These are phyloP conservation scores for Scheffersomyces insectosa DNA, from an alignment of 1,139 yeast species.

Conservation along the genomic window DNA sequence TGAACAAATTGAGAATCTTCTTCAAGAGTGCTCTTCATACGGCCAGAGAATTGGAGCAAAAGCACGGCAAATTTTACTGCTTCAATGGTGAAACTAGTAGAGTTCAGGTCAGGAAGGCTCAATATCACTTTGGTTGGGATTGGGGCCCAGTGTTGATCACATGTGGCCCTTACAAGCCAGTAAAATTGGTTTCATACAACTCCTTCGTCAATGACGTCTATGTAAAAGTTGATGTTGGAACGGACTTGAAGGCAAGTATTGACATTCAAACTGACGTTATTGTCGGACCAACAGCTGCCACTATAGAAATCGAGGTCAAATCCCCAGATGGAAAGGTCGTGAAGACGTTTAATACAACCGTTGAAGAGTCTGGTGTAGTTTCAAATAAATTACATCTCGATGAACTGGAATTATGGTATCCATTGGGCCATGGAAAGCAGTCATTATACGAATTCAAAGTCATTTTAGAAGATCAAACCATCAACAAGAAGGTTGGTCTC, in stretches of 20 bases:
- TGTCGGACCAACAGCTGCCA: not conserved
- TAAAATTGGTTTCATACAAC: slow-evolving; percentile 25
- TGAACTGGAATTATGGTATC: slow-evolving; percentile 42
- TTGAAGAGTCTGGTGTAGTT: not conserved
- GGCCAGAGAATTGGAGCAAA: slow-evolving; percentile 22
- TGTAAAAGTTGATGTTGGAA: slow-evolving; percentile 19
- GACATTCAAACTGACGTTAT: slow-evolving; percentile 9
- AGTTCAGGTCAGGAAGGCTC: slow-evolving; percentile 47
- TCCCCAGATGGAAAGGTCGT: slow-evolving; percentile 3
- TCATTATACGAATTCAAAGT: slow-evolving; percentile 28
- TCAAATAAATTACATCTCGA: slow-evolving; percentile 6
- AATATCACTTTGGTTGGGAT: slow-evolving; percentile 60
- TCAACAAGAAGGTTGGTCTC: slow-evolving; percentile 30
- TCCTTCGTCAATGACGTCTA: slow-evolving; percentile 19
- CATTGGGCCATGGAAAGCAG: slow-evolving; percentile 38
- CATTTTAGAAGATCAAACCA: slow-evolving; percentile 2
- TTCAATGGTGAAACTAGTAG: slow-evolving; percentile 18
- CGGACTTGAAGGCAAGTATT: slow-evolving; percentile 12
- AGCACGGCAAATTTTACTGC: slow-evolving; percentile 15
- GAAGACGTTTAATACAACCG: not conserved
- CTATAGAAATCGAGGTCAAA: slow-evolving; percentile 7
- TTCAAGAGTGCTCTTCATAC: slow-evolving; percentile 25
- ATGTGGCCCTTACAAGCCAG: slow-evolving; percentile 49
- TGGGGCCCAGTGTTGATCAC: slow-evolving; percentile 54
- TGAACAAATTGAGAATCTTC: slow-evolving; percentile 20